Evolutionary conservation across 1,284 basidiomycete species (phyloP).

Genomic region (Cutaneotrichosporon sp.): DNA sequence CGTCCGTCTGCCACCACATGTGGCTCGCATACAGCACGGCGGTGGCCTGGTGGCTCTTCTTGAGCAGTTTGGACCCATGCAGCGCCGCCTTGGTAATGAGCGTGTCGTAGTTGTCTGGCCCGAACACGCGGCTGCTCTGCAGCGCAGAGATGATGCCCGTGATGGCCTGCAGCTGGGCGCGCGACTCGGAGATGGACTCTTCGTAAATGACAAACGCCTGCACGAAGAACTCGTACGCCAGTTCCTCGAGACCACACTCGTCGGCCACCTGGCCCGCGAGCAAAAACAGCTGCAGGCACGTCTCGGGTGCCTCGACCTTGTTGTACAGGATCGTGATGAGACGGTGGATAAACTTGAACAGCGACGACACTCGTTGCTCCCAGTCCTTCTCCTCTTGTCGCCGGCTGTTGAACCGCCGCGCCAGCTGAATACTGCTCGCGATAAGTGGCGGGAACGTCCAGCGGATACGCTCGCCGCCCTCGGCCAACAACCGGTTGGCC

Average conservation of each 20-base stretch:
- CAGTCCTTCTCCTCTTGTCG: constrained; percentile 66
- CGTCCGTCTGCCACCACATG: constrained; percentile 86
- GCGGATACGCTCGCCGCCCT: constrained; percentile 86
- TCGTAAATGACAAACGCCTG: constrained; percentile 94
- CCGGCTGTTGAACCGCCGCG: constrained; percentile 74
- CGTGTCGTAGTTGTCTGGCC: constrained; percentile 87
- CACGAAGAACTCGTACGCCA: constrained; percentile 91
- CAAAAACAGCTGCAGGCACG: constrained; percentile 86
- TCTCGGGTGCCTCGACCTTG: constrained; percentile 81
- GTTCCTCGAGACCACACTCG: constrained; percentile 85
- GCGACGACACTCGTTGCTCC: constrained; percentile 69
- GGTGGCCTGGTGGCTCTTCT: constrained; percentile 92
- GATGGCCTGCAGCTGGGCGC: constrained; percentile 87
- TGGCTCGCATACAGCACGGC: constrained; percentile 92
- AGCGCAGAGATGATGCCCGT: constrained; percentile 83
- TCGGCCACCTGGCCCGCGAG: constrained; percentile 87
- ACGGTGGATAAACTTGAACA: constrained; percentile 88
- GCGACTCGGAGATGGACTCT: constrained; percentile 85
- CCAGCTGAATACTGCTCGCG: constrained; percentile 81
- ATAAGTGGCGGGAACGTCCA: constrained; percentile 93
- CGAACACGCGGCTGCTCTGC: constrained; percentile 77
- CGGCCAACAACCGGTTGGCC: constrained; percentile 76
- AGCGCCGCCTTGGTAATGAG: constrained; percentile 91
- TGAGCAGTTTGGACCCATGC: constrained; percentile 85
- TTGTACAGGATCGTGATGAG: constrained; percentile 83